Percentiles rank a stretch among this genome's conserved stretches.
phyloP scores from a whole-genome alignment of 108 stramenopile genomes.

The Cyclotella sp. region DNA sequence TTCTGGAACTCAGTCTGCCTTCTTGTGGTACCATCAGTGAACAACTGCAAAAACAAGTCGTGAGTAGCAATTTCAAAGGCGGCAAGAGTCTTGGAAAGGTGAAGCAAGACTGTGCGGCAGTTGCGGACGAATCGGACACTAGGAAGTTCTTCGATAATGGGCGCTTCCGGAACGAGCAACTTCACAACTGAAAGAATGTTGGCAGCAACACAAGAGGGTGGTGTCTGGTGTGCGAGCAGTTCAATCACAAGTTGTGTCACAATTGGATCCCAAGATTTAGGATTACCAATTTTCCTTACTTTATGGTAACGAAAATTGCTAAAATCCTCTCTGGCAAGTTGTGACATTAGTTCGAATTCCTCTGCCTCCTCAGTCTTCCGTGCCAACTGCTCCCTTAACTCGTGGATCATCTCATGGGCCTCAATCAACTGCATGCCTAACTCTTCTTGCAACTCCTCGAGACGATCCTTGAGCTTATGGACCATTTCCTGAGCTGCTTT shows the following conservation, averaged over 20 bases:
- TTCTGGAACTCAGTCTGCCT: no score
- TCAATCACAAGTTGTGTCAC: slow-evolving; percentile 12
- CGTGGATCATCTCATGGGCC: no score
- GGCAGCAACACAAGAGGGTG: slow-evolving; percentile 15
- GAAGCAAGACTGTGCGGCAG: slow-evolving; percentile 10
- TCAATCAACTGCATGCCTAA: no score
- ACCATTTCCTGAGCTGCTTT: neutral
- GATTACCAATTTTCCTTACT: neutral
- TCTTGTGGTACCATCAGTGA: slow-evolving; percentile 22
- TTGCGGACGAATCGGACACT: slow-evolving; percentile 2
- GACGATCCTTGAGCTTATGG: neutral
- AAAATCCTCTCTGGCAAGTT: neutral
- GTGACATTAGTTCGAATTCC: neutral
- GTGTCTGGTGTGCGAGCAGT: slow-evolving; percentile 8
- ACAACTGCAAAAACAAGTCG: neutral
- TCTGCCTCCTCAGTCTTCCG: neutral
- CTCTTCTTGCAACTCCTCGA: neutral
- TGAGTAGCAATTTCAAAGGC: slow-evolving; percentile 2
- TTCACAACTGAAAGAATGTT: slow-evolving; percentile 14
- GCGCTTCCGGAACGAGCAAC: no score
- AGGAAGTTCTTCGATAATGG: slow-evolving; percentile 2
- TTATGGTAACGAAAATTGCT: neutral
- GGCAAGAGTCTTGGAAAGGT: slow-evolving; percentile 11
- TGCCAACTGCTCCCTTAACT: no score
- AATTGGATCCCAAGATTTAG: neutral